phyloP scores from a whole-genome alignment of 345 rosid genomes.

The Eucalyptus cloeziana region DNA sequence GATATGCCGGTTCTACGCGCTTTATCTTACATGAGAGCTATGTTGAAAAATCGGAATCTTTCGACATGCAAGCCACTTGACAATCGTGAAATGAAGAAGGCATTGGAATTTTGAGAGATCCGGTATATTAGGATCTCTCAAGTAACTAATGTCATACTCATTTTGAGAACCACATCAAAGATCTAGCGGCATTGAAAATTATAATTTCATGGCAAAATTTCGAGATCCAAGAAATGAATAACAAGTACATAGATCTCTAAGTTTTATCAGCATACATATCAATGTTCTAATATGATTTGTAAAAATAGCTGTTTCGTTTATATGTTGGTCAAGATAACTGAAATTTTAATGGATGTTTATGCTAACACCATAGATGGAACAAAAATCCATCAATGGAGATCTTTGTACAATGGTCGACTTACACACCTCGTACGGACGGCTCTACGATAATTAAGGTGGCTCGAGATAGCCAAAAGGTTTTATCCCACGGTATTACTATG shows the following conservation, averaged over 20 bases:
- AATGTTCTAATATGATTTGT: background rate
- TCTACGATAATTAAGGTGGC: background rate
- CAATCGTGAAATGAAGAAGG: background rate
- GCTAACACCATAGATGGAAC: background rate
- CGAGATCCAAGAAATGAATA: background rate
- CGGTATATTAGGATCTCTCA: background rate
- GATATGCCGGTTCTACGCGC: fast-evolving
- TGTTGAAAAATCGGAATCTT: background rate
- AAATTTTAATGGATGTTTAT: background rate
- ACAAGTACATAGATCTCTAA: background rate
- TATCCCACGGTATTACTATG: background rate
- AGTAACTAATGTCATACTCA: background rate
- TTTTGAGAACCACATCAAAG: background rate
- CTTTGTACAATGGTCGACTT: background rate
- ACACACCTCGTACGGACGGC: background rate
- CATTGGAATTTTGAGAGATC: background rate
- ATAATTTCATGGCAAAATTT: background rate
- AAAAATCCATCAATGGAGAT: background rate
- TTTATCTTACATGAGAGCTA: background rate
- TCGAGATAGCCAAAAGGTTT: background rate
- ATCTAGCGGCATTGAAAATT: background rate
- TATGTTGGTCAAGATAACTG: background rate
- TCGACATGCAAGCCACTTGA: background rate
- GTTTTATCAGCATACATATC: background rate
- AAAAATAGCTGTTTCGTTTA: background rate